phyloP scores from a whole-genome alignment of 331 rosid species.

The Malus hybrid region DNA sequence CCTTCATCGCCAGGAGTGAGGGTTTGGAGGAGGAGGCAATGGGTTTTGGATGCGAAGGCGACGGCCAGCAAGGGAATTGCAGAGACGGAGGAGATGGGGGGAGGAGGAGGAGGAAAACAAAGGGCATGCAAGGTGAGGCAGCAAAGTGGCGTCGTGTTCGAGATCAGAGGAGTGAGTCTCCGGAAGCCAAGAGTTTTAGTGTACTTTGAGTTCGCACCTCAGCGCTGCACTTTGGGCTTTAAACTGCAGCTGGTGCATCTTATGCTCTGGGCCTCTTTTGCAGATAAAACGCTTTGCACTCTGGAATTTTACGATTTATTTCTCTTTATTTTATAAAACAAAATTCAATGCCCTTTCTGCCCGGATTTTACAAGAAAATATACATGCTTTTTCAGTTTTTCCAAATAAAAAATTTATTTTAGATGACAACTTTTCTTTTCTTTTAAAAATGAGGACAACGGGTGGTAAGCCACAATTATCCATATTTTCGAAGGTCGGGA shows the following conservation, averaged over 20 bases:
- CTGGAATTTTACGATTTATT: no score
- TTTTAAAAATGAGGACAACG: no score
- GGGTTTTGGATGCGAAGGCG: slow-evolving; percentile 20
- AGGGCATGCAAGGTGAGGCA: slow-evolving; percentile 36
- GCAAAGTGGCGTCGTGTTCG: slow-evolving; percentile 17
- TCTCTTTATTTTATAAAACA: no score
- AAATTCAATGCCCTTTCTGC: no score
- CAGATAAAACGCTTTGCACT: background rate
- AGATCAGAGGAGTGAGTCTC: background rate
- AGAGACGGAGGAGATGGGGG: background rate
- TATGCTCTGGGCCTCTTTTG: background rate
- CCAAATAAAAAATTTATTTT: no score
- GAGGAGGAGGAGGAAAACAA: background rate
- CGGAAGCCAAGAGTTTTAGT: background rate
- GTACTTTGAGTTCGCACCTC: background rate
- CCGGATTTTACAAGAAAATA: no score
- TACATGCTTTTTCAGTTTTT: no score
- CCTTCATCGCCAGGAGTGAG: slow-evolving; percentile 54
- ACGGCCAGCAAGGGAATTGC: slow-evolving; percentile 1
- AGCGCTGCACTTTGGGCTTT: background rate
- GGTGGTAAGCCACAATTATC: no score
- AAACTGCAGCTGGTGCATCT: background rate
- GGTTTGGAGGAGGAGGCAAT: background rate
- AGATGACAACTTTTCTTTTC: no score
- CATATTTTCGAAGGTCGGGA: no score